These are phyloP conservation scores for Hypoxylon cercidicola DNA, from an alignment of 495 filamentous ascomycete species.

Conservation along the genomic window DNA sequence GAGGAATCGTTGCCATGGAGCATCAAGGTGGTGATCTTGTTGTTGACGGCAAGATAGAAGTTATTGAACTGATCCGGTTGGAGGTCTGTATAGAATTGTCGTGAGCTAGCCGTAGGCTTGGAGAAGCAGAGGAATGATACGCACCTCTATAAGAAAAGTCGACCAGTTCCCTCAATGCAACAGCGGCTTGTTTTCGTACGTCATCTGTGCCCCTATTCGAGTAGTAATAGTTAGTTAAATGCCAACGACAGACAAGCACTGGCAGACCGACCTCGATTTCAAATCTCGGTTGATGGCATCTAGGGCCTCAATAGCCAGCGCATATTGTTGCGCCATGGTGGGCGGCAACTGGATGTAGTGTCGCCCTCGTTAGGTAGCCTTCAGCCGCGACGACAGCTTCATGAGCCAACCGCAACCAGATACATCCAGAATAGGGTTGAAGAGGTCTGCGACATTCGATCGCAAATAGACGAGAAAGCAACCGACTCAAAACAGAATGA, in stretches of 20 bases:
- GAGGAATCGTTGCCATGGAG: slow-evolving; percentile 84
- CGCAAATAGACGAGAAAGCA: slow-evolving; percentile 18
- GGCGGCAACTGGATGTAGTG: slow-evolving; percentile 8
- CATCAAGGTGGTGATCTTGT: slow-evolving; percentile 77
- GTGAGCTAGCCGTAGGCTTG: slow-evolving; percentile 20
- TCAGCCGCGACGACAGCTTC: slow-evolving; percentile 45
- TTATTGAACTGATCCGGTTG: slow-evolving; percentile 77
- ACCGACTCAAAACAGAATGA: not conserved
- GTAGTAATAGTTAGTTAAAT: slow-evolving; percentile 7
- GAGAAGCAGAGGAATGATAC: slow-evolving; percentile 1
- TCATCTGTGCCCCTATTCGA: slow-evolving; percentile 45
- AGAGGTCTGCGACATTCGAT: slow-evolving; percentile 32
- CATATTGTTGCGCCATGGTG: slow-evolving; percentile 49
- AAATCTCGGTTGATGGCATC: slow-evolving; percentile 47
- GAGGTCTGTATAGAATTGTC: slow-evolving; percentile 67
- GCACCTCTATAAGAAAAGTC: slow-evolving; percentile 48
- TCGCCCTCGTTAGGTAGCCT: slow-evolving; percentile 17
- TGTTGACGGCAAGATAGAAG: slow-evolving; percentile 82
- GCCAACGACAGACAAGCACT: not conserved
- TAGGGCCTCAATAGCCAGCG: slow-evolving; percentile 48
- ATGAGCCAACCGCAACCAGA: slow-evolving; percentile 30
- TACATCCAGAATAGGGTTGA: slow-evolving; percentile 34
- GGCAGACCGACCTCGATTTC: slow-evolving; percentile 41
- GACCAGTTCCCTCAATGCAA: slow-evolving; percentile 48
- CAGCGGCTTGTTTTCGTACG: slow-evolving; percentile 45